Evolutionary conservation across 1,284 basidiomycete species (phyloP).

Genomic region (Boletus semigastroideus): DNA sequence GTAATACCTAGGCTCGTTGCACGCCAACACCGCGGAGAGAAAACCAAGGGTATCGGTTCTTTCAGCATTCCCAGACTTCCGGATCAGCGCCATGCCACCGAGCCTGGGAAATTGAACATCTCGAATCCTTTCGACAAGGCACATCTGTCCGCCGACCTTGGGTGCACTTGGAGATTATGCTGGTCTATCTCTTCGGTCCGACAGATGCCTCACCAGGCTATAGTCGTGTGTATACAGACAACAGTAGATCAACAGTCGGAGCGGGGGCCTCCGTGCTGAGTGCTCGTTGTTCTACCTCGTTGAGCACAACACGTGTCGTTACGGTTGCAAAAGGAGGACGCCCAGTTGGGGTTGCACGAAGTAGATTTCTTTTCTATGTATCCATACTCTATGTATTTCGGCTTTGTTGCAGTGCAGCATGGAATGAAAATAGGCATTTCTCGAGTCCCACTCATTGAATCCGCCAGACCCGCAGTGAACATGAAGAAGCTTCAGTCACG

Average conservation of each 20-base stretch:
- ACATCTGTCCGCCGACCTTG: background rate
- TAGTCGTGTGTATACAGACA: constrained; percentile 7
- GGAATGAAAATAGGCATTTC: too few species aligned
- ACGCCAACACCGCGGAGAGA: constrained; percentile 39
- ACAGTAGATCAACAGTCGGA: constrained; percentile 11
- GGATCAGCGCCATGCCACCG: background rate
- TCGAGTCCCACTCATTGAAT: too few species aligned
- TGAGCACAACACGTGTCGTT: background rate
- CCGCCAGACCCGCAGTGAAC: too few species aligned
- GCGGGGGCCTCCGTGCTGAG: background rate
- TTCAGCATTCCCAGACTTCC: constrained; percentile 39
- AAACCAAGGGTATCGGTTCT: constrained; percentile 37
- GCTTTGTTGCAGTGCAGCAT: too few species aligned
- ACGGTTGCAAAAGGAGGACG: background rate
- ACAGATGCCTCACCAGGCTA: background rate
- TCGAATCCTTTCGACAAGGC: constrained; percentile 4
- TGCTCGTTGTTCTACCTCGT: background rate
- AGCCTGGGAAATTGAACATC: background rate
- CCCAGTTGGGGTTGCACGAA: too few species aligned
- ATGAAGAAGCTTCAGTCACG: too few species aligned
- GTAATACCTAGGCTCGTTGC: constrained; percentile 39
- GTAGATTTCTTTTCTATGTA: too few species aligned
- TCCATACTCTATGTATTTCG: too few species aligned
- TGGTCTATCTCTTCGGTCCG: background rate
- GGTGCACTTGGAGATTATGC: background rate